These are phyloP conservation scores for Isabelozyma gotoi DNA, from an alignment of 805 yeast species.

Conservation along the genomic window DNA sequence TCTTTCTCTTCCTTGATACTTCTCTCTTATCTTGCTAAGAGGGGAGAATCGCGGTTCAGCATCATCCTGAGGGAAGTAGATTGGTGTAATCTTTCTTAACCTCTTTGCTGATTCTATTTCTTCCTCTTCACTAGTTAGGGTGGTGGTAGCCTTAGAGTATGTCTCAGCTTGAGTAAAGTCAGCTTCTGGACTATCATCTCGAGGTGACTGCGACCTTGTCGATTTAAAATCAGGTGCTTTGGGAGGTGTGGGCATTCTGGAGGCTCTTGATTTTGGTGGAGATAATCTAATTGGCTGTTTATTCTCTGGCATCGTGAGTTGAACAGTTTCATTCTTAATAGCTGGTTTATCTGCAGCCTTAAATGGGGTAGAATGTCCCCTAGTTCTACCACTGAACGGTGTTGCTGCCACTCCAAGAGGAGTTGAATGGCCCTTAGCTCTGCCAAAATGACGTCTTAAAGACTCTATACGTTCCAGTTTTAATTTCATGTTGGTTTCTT, in stretches of 20 bases:
- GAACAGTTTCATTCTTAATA: neutral
- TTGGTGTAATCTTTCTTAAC: conserved; percentile 34
- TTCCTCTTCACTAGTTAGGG: conserved; percentile 10
- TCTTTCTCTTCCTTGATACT: conserved; percentile 9
- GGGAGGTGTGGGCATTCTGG: conserved; percentile 15
- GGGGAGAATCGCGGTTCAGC: conserved; percentile 31
- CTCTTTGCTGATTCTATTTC: conserved; percentile 33
- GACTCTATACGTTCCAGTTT: conserved; percentile 34
- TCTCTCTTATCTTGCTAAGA: conserved; percentile 23
- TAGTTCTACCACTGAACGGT: neutral
- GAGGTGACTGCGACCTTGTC: neutral
- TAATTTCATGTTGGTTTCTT: conserved; percentile 38
- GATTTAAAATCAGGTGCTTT: conserved; percentile 18
- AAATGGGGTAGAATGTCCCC: neutral
- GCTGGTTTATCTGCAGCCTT: neutral
- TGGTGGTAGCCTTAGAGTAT: neutral
- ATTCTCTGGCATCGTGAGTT: neutral
- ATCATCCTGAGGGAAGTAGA: conserved; percentile 31
- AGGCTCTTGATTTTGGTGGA: conserved; percentile 8
- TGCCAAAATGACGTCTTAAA: conserved; percentile 30
- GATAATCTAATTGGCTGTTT: conserved; percentile 1
- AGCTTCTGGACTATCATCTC: neutral
- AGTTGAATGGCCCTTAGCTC: conserved; percentile 12
- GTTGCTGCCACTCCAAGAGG: too few species aligned
- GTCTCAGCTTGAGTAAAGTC: neutral